Base-by-base conservation (phyloP, 164 flowering plant genomes). In the Nelumbo lutea region DNA sequence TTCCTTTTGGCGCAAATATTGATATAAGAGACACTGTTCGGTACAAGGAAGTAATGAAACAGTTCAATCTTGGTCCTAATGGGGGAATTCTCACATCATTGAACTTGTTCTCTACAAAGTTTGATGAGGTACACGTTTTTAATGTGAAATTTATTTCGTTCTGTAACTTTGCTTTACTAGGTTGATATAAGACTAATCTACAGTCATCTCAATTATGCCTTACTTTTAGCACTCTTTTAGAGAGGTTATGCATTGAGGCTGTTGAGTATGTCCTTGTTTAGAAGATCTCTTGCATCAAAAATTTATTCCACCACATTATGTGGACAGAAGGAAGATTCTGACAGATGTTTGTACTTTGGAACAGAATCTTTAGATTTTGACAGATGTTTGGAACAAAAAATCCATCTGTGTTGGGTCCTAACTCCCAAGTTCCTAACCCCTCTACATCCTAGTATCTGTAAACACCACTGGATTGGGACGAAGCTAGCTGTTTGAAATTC, bases 31-130 rank as follows among this genome's bases (percentile, higher is more conserved):
- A 94, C 76, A 91, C 96, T 39, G 91, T 94, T 44, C 77, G 73
- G 14, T 94, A 94, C 79, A 94, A 91, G 79, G 96, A 94, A 81
- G 98, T 94, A 44, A 94, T 94, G 98, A 94, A 94, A 79, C 90
- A 94, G 73, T 94, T 74, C 81, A 90, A 94, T 75, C 90, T 94
- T 66, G 97, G 98, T 13, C 97, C 98, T 50, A 94, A 91, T 80
- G 97, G 98, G 5, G 98, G 96, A 69, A 95, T 92, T 59, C 68
- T 92, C 65, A 95, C 98, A 10, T 91, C 98, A 1, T 91, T 95
- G 43, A 95, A 91, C 75, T 74, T 95, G 79, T 95, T 95, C 81
- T 79, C 97, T 0, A 91, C 97, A 13, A 90, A 89, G 83, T 92
- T 95, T 79, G 92, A 92, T 76, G 96, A 92, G 98, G 98, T 95